Percentiles rank a stretch among this genome's conserved stretches.
These are phyloP conservation scores for Calocera viscosa DNA, from an alignment of 768 basidiomycete species.

Conservation along the genomic window DNA sequence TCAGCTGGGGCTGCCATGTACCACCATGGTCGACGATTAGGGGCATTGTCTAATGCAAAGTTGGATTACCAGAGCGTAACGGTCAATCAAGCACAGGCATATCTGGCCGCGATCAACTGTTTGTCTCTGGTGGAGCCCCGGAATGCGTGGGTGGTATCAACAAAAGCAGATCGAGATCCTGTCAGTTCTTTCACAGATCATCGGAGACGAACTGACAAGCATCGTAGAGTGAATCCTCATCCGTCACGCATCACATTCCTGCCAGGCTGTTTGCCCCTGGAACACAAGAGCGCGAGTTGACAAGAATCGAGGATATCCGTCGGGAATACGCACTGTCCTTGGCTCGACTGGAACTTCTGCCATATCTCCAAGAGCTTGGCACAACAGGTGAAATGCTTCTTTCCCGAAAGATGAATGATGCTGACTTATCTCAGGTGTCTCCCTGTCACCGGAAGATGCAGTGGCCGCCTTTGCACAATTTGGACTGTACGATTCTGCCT, in stretches of 20 bases:
- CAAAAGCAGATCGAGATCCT: conserved; percentile 57
- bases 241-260: conserved; percentile 23
- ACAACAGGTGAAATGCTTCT: conserved; percentile 44
- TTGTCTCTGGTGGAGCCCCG: conserved; percentile 68
- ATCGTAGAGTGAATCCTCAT: not conserved
- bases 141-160: conserved; percentile 56
- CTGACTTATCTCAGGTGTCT: conserved; percentile 11
- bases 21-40: conserved; percentile 71
- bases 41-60: conserved; percentile 30
- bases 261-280: conserved; percentile 24
- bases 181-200: conserved; percentile 37
- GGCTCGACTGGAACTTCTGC: conserved; percentile 63
- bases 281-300: conserved; percentile 26
- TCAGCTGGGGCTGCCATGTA: conserved; percentile 88
- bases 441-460: conserved; percentile 37
- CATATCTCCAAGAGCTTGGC: conserved; percentile 43
- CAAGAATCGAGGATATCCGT: conserved; percentile 27
- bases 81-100: conserved; percentile 65
- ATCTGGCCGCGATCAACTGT: conserved; percentile 78
- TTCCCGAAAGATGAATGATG: not conserved
- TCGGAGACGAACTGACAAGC: not conserved
- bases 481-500: conserved; percentile 66
- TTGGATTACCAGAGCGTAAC: conserved; percentile 38
- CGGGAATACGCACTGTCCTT: conserved; percentile 49
- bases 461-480: conserved; percentile 66